Conservation (phyloP, 805 yeast genomes). For the Kregervanrija fluxuum region DNA sequence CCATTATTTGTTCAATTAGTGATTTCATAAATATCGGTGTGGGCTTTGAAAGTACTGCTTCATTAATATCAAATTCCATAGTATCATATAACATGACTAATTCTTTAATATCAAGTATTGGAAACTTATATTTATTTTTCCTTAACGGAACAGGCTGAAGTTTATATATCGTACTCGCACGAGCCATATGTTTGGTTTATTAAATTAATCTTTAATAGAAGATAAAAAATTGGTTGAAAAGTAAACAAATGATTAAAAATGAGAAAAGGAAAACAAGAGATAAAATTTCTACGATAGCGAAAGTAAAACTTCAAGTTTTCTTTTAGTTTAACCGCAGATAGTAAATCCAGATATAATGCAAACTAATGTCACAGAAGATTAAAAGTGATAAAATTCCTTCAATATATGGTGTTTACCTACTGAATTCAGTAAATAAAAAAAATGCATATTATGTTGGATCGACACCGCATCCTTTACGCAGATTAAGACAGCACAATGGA, state of each 20-base stretch:
- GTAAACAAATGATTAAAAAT: neutral
- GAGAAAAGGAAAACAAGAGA: neutral
- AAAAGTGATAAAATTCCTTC: conserved; percentile 21
- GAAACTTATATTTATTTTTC: conserved; percentile 26
- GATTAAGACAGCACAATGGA: conserved; percentile 79
- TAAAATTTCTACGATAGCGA: too few species aligned
- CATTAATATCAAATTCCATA: conserved; percentile 24
- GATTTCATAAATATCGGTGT: conserved; percentile 26
- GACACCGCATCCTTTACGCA: conserved; percentile 62
- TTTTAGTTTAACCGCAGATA: too few species aligned
- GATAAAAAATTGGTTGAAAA: neutral
- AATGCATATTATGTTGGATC: conserved; percentile 71
- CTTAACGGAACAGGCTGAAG: conserved; percentile 16
- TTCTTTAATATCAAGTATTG: conserved; percentile 25
- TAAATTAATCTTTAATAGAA: neutral
- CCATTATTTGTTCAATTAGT: conserved; percentile 29
- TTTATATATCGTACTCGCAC: conserved; percentile 30
- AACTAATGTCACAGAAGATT: neutral
- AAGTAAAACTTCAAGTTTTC: too few species aligned
- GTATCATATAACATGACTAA: conserved; percentile 21
- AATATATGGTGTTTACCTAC: conserved; percentile 66
- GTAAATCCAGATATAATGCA: too few species aligned
- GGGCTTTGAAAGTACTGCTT: conserved; percentile 25
- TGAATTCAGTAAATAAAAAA: conserved; percentile 52
- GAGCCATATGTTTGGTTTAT: conserved; percentile 21